Percentiles rank a stretch among this genome's conserved stretches.
These are phyloP conservation scores for Triadica sebifera DNA, from an alignment of 345 rosid species.

Conservation along the genomic window DNA sequence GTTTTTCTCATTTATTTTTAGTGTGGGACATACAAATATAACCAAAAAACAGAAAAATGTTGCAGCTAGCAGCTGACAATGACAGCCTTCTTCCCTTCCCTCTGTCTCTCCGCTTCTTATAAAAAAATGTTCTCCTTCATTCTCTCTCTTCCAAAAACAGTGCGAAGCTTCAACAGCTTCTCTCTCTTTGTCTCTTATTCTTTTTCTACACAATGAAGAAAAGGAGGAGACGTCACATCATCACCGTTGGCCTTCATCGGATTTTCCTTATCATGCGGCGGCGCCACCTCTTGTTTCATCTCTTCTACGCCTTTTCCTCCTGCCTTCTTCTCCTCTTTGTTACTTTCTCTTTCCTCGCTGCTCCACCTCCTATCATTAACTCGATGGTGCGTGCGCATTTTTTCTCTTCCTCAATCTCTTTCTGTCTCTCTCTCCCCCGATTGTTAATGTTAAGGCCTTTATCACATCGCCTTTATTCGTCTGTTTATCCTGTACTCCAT, in stretches of 20 bases:
- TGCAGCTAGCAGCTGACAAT: background rate
- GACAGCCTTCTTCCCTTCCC: background rate
- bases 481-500: too few species aligned
- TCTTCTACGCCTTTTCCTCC: constrained; percentile 54
- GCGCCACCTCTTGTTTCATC: constrained; percentile 55
- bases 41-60: background rate
- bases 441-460: too few species aligned
- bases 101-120: background rate
- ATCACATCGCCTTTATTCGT: too few species aligned
- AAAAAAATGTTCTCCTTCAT: background rate
- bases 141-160: background rate
- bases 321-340: constrained; percentile 57
- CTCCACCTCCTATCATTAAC: constrained; percentile 47
- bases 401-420: background rate
- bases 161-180: background rate
- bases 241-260: constrained; percentile 24
- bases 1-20: background rate
- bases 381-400: constrained; percentile 21
- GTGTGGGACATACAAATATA: background rate
- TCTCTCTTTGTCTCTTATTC: background rate
- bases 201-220: constrained; percentile 30
- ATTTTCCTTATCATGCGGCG: constrained; percentile 41
- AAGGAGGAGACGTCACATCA: constrained; percentile 36
- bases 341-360: constrained; percentile 41
- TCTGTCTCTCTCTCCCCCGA: too few species aligned